Evolutionary conservation across 495 filamentous ascomycete genomes (phyloP).

Genomic region (Penicillium manginii): DNA sequence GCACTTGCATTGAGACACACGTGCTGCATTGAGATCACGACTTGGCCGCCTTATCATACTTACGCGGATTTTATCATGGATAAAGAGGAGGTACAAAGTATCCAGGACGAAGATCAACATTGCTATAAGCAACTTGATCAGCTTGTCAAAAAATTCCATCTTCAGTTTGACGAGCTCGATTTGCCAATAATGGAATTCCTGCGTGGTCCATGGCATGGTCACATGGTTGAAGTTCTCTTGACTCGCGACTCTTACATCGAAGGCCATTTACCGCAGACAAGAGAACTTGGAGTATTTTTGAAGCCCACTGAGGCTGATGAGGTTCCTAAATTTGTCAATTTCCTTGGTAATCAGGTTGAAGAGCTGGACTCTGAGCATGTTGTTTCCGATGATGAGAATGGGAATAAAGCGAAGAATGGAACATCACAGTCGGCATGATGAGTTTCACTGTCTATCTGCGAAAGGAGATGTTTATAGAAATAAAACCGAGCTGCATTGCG

Average conservation of each 20-base stretch:
- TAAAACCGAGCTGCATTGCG: too few species aligned
- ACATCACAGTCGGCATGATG: background rate
- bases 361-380: background rate
- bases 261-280: background rate
- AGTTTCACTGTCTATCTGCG: background rate
- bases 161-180: background rate
- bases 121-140: background rate
- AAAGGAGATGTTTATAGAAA: background rate
- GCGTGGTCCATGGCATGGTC: background rate
- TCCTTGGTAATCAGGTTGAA: background rate
- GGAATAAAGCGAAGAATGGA: background rate
- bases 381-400: background rate
- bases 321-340: background rate
- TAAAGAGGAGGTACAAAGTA: background rate
- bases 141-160: background rate
- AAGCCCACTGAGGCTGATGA: background rate
- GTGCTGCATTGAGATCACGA: background rate
- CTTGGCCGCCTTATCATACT: background rate
- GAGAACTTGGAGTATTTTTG: background rate
- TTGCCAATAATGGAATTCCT: background rate
- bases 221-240: background rate
- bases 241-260: background rate
- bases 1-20: background rate
- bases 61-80: background rate
- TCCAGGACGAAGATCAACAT: background rate